These are phyloP conservation scores for Chalaropsis ovoidea DNA, from an alignment of 2,329 filamentous ascomycete genomes.

Conservation along the genomic window DNA sequence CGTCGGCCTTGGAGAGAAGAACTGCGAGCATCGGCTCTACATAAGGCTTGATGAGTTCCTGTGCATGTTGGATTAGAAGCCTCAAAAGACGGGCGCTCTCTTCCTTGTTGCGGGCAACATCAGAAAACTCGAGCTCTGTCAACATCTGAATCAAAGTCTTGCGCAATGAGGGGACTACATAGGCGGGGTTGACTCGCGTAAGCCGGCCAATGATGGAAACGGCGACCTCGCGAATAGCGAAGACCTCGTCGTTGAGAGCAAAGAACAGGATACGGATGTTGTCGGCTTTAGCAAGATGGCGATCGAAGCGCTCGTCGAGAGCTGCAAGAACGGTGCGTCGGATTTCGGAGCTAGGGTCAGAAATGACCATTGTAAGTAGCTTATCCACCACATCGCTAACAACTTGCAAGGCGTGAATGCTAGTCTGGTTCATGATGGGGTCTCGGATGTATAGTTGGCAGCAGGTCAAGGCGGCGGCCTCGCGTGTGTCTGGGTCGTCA, in stretches of 20 bases:
- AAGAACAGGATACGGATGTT: slow-evolving; percentile 94
- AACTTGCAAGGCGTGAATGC: slow-evolving; percentile 90
- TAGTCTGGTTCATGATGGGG: slow-evolving; percentile 95
- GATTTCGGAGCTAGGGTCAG: slow-evolving; percentile 82
- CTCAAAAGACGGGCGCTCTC: slow-evolving; percentile 91
- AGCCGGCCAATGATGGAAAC: slow-evolving; percentile 94
- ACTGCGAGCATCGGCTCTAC: slow-evolving; percentile 94
- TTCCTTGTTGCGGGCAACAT: slow-evolving; percentile 87
- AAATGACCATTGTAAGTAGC: slow-evolving; percentile 85
- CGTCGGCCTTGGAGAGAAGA: slow-evolving; percentile 82
- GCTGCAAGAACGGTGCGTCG: slow-evolving; percentile 79
- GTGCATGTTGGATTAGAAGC: slow-evolving; percentile 84
- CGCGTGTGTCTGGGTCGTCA: slow-evolving; percentile 83
- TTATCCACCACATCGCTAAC: slow-evolving; percentile 98
- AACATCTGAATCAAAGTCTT: slow-evolving; percentile 94
- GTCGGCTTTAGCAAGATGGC: slow-evolving; percentile 92
- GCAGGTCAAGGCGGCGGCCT: slow-evolving; percentile 89
- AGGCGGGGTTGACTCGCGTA: slow-evolving; percentile 84
- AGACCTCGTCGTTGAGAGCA: slow-evolving; percentile 89
- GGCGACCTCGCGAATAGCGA: slow-evolving; percentile 82
- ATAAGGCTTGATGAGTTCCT: slow-evolving; percentile 87
- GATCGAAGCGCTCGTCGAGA: slow-evolving; percentile 86
- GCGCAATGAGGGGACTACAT: slow-evolving; percentile 88
- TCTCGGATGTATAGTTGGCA: slow-evolving; percentile 96
- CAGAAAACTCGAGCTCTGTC: slow-evolving; percentile 92